Evolutionary conservation across 148 eudicot species (phyloP).

Genomic region (Rhododendron ferrugineum): DNA sequence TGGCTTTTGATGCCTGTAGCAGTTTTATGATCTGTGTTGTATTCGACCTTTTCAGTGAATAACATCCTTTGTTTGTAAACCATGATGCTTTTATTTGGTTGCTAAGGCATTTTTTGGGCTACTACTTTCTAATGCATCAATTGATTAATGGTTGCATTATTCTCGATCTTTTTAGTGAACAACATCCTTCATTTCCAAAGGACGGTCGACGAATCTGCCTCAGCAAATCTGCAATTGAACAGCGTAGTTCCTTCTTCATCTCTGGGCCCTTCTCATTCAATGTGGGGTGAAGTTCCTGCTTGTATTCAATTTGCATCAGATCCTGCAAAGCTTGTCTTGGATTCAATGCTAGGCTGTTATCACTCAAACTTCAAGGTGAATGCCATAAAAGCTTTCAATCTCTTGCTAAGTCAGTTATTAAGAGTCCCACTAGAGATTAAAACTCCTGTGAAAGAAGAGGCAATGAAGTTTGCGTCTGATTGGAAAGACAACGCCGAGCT

Average conservation of each 20-base stretch:
- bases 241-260: neutral
- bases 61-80: neutral
- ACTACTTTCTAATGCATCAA: neutral
- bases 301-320: constrained; percentile 28
- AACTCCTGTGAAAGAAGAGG: constrained; percentile 13
- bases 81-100: neutral
- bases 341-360: constrained; percentile 23
- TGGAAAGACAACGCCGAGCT: constrained; percentile 15
- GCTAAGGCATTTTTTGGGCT: neutral
- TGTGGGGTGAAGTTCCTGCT: constrained; percentile 12
- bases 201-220: neutral
- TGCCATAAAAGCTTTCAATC: constrained; percentile 12
- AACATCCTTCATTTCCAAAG: neutral
- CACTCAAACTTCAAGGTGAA: neutral
- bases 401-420: constrained; percentile 24
- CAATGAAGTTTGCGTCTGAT: constrained; percentile 15
- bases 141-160: neutral
- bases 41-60: neutral
- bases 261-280: neutral
- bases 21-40: neutral
- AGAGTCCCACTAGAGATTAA: constrained; percentile 19
- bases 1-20: neutral
- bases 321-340: constrained; percentile 45
- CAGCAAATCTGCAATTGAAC: neutral
- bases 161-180: neutral